A percentile compares a stretch with the other conserved stretches of the same genome.
Conservation (phyloP, 2,329 filamentous ascomycete genomes). For the Ophiostoma novo-ulmi region DNA sequence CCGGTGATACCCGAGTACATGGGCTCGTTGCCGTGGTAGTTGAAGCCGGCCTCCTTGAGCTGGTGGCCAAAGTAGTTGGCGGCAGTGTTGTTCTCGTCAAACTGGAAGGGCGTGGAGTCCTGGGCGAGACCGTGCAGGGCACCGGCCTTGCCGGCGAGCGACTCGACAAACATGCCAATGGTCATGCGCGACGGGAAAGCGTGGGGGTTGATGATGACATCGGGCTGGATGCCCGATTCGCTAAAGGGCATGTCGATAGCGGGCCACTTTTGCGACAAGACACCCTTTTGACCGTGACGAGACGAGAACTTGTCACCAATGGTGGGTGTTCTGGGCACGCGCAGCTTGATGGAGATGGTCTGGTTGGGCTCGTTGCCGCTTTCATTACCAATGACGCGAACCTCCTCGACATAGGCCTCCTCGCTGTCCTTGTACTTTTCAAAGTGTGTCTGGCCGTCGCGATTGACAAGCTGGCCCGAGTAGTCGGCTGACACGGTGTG, state of each 20-base stretch:
- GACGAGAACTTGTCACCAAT: conserved; percentile 99
- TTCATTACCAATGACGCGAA: conserved; percentile 83
- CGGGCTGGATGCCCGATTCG: conserved; percentile 92
- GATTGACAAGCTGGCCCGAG: conserved; percentile 72
- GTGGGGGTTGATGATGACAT: conserved; percentile 98
- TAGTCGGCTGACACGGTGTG: conserved; percentile 81
- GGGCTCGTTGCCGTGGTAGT: conserved; percentile 96
- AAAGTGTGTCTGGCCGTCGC: conserved; percentile 78
- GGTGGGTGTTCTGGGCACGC: conserved; percentile 80
- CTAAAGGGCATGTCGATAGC: conserved; percentile 92
- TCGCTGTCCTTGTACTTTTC: conserved; percentile 94
- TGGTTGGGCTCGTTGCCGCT: conserved; percentile 77
- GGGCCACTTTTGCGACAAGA: conserved; percentile 93
- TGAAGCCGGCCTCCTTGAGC: conserved; percentile 90
- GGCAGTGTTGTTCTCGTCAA: conserved; percentile 86
- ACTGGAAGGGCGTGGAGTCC: conserved; percentile 91
- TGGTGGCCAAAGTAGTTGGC: conserved; percentile 95
- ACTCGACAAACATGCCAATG: conserved; percentile 99
- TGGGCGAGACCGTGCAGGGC: conserved; percentile 93
- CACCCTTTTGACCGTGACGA: conserved; percentile 96
- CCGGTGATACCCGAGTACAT: conserved; percentile 98
- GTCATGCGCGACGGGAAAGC: conserved; percentile 99
- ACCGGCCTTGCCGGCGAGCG: conserved; percentile 88
- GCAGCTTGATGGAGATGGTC: conserved; percentile 85
- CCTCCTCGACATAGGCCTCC: conserved; percentile 83